Evolutionary conservation across 2,329 filamentous ascomycete species (phyloP), one percentile per base, ranked within the genome.

Genomic region (Calycina herbarum): DNA sequence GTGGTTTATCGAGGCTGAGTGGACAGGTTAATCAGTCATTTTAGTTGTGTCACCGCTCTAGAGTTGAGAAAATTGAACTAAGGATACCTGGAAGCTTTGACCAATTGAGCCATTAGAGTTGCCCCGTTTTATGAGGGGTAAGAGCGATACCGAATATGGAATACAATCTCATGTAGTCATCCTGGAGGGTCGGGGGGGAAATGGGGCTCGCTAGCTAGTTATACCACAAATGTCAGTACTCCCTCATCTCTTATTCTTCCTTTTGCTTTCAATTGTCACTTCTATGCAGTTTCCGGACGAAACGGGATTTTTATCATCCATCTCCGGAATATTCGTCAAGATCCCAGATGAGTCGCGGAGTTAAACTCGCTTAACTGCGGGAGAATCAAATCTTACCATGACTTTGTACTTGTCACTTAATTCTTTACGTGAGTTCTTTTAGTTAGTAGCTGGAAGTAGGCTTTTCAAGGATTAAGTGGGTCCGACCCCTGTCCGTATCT

Each of bases 1-100:
- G 62, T 63, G 54, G 62, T 33, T 63, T 13, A 59, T 63, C 42
- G 54, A 63, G 38, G 62, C 62, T 15, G 54, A 63, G 33, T 63
- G 54, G 62, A 57, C 45, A 1, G 31, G 61, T 15, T 62, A 29
- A 62, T 51, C 20, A 13, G 7, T 24, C 11, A 27, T 3, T 40
- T 13, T 13, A 40, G 11, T 13, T 17, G 8, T 38, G 35, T 10
- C 10, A 38, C 31, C 35, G 35, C 11, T 38, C 35, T 38, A 2
- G 35, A 38, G 11, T 38, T 38, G 8, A 38, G 35, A 38, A 3
- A 33, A 4, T 33, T 33, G 31, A 33, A 33, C 31, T 29, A 33
- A 33, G 5, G 6, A 4, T 33, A 33, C 31, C 6, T 5, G 2
- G 2, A 11, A 11, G 35, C 35, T 38, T 38, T 38, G 35, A 38